Base-by-base conservation (phyloP, 345 rosid genomes). In the Lumnitzera littorea region DNA sequence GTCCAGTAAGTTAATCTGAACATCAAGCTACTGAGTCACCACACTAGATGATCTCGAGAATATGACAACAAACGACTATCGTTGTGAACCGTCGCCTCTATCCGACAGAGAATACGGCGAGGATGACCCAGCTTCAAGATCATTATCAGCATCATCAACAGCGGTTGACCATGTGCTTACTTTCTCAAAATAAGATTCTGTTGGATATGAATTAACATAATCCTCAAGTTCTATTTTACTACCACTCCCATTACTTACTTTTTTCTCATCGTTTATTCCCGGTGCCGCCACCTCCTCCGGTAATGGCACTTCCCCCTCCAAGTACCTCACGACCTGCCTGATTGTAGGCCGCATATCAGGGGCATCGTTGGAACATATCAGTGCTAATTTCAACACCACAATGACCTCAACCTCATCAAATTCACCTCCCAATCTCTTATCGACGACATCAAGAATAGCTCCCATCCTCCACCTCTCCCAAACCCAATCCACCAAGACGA, bases 401-500 rank as follows among this genome's bases (percentile, higher is more conserved):
- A 80, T 53, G 7, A 81, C 91, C 67, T 89, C 88, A 4, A 66
- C 56, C 69, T 84, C 96, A 63, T 87, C 76, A 59, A 71, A 85
- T 51, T 76, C 83, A 7, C 84, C 84, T 15, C 70, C 78, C 63
- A 92, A 27, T 76, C 82, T 85, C 36, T 77, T 69, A 67, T 92
- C 98, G 49, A 89, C 84, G 14, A 81, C 87, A 29, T 80, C 83
- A 43, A 85, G 82, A 31, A 84, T 60, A n/a, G 78, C 77, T 25
- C 94, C 90, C 2, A 41, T 70, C 62, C 64, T 75, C 96, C 94
- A 89, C 63, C 65, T 82, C 16, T 83, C 88, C 91, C 91, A 87
- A 57, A 87, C 91, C 97, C 94, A 85, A 55, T 92, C 98, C 69
- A 90, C 87, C 83, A 92, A 62, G 23, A 92, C 74, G 55, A 87